These are phyloP conservation scores for Fusarium oxysporum DNA, from an alignment of 2,329 filamentous ascomycete species.

Conservation along the genomic window DNA sequence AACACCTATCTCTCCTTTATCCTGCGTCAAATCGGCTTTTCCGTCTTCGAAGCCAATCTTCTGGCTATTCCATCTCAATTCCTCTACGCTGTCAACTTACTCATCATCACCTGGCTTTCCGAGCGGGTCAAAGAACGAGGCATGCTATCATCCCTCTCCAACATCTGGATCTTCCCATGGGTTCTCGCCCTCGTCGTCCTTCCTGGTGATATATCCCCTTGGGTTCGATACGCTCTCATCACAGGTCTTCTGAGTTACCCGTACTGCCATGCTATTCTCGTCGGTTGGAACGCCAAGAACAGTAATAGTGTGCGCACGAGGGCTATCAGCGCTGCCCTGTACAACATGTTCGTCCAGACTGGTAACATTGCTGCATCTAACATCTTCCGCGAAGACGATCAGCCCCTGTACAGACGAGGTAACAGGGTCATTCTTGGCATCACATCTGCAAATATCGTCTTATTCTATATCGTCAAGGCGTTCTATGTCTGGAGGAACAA, in stretches of 20 bases:
- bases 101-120: slow-evolving; percentile 60
- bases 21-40: slow-evolving; percentile 57
- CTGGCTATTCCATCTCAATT: slow-evolving; percentile 59
- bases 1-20: slow-evolving; percentile 60
- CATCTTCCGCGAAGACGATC: slow-evolving; percentile 62
- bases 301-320: slow-evolving; percentile 71
- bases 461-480: slow-evolving; percentile 58
- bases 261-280: slow-evolving; percentile 59
- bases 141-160: slow-evolving; percentile 58
- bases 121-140: slow-evolving; percentile 58
- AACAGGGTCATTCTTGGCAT: slow-evolving; percentile 63
- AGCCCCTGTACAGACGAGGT: slow-evolving; percentile 62
- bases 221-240: slow-evolving; percentile 56
- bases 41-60: slow-evolving; percentile 59
- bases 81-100: slow-evolving; percentile 59
- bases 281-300: slow-evolving; percentile 71
- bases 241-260: slow-evolving; percentile 59
- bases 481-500: slow-evolving; percentile 63
- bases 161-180: slow-evolving; percentile 64
- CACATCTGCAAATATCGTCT: slow-evolving; percentile 58
- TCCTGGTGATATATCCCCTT: slow-evolving; percentile 51
- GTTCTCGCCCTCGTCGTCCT: slow-evolving; percentile 58
- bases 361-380: slow-evolving; percentile 58
- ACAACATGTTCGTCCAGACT: slow-evolving; percentile 67
- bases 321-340: slow-evolving; percentile 69